Percentiles rank a stretch among this genome's conserved stretches.
These are phyloP conservation scores for Cymbopogon citratus DNA, from an alignment of 176 grass and related monocot species.

Conservation along the genomic window DNA sequence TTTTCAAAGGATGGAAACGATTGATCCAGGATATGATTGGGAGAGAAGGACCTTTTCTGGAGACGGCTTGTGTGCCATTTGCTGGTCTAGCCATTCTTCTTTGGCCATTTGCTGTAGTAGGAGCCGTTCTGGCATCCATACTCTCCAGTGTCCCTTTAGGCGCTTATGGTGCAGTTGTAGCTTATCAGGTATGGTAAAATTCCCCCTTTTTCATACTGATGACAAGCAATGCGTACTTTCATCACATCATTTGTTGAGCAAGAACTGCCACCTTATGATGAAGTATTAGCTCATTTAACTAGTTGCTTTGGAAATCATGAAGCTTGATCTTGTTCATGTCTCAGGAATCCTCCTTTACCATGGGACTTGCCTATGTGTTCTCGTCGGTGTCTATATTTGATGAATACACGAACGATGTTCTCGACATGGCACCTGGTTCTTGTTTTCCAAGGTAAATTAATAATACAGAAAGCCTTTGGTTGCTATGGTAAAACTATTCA, in stretches of 20 bases:
- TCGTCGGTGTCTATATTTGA: conserved; percentile 90
- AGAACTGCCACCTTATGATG: background rate
- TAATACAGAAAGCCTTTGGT: background rate
- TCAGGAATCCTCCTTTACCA: conserved; percentile 70
- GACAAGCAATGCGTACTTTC: background rate
- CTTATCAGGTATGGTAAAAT: conserved; percentile 60
- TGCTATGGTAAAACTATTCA: conserved; percentile 1
- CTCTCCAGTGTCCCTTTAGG: conserved; percentile 87
- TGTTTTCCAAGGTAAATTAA: conserved; percentile 79
- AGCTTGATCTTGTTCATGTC: conserved; percentile 22
- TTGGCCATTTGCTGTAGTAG: conserved; percentile 88
- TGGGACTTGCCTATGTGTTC: conserved; percentile 70
- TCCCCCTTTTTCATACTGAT: background rate
- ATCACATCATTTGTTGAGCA: background rate
- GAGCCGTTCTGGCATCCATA: conserved; percentile 60
- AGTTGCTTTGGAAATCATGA: background rate
- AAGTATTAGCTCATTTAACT: conserved; percentile 9
- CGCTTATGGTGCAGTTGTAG: conserved; percentile 73
- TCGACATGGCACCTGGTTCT: conserved; percentile 92
- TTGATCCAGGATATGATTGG: conserved; percentile 85
- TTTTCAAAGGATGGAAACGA: conserved; percentile 95
- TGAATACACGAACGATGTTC: conserved; percentile 93
- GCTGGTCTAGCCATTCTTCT: conserved; percentile 95
- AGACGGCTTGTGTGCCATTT: conserved; percentile 93
- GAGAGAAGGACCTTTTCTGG: conserved; percentile 87